Conservation (phyloP, 768 basidiomycete species). For the Cyclocybe aegerita region DNA sequence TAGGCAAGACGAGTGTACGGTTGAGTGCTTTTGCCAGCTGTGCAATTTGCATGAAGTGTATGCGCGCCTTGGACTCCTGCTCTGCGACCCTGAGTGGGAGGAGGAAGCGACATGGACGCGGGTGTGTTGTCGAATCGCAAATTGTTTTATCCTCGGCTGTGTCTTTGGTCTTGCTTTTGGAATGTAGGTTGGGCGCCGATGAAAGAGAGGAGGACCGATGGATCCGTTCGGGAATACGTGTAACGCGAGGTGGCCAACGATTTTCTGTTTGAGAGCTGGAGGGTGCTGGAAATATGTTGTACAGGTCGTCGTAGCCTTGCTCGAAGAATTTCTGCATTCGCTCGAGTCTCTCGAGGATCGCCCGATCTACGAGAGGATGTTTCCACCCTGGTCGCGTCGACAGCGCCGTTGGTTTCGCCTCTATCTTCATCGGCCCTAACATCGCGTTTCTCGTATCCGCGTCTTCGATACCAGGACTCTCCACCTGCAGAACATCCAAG, state of each 20-base stretch:
- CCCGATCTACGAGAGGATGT: slow-evolving; percentile 18
- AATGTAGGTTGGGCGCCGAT: background rate
- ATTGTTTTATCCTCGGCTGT: slow-evolving; percentile 2
- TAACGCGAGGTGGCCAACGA: slow-evolving; percentile 12
- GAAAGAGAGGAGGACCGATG: background rate
- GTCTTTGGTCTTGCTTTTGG: background rate
- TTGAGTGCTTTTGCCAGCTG: slow-evolving; percentile 48
- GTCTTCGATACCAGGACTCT: too few relatives aligned
- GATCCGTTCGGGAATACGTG: slow-evolving; percentile 10
- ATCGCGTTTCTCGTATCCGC: too few relatives aligned
- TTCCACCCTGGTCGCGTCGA: slow-evolving; percentile 4
- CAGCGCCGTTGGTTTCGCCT: too few relatives aligned
- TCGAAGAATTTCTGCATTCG: slow-evolving; percentile 13
- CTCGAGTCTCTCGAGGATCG: slow-evolving; percentile 16
- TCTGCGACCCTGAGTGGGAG: slow-evolving; percentile 51
- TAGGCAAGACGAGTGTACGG: slow-evolving; percentile 60
- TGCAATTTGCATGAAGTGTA: slow-evolving; percentile 53
- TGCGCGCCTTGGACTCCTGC: slow-evolving; percentile 58
- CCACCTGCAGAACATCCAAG: too few relatives aligned
- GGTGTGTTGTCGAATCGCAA: slow-evolving; percentile 14
- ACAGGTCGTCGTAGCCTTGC: slow-evolving; percentile 6
- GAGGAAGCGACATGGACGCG: slow-evolving; percentile 41
- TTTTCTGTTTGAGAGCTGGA: background rate
- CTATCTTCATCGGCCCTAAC: too few relatives aligned
- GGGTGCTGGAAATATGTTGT: background rate